Base-by-base conservation (phyloP, 441 rosid species). In the Gossypium schwendimanii region DNA sequence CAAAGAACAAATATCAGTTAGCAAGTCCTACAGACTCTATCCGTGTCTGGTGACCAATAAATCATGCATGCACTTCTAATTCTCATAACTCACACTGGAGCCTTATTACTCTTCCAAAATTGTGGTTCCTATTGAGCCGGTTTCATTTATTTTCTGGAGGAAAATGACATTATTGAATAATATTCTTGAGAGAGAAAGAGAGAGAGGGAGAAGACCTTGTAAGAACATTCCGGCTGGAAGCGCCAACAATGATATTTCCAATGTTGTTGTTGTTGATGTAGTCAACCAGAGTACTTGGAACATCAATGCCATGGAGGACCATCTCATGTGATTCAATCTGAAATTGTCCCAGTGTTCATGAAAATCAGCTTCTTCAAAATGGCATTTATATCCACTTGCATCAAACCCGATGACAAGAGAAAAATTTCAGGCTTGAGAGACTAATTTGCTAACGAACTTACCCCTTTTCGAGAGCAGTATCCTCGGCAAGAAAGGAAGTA, bases 391-490 rank as follows among this genome's bases (percentile, higher is more conserved):
- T 12, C 6, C n/a, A 21, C n/a, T 12, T 55, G 28, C 24, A 11
- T 12, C 55, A 15, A 15, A n/a, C 20, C 55, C 55, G 8, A 24
- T 58, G 39, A 24, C 39, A 5, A 31, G 41, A 59, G 15, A 47
- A 47, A 12, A 12, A 26, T 12, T 55, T 24, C 18, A 58, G 18
- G n/a, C 36, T n/a, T 0, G 52, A 47, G 5, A 47, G 52, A 47
- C 17, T 0, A 24, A 12, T 58, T 14, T 20, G n/a, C 7, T 3
- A 23, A 44, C 17, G n/a, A 80, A 55, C 89, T 86, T 20, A 87
- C 94, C 77, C 93, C 96, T 83, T 86, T 89, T 26, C 94, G 80
- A 33, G 86, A 83, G 39, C 93, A 92, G 68, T 79, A 86, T 73
- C 88, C 98, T 17, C 87, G 76, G 71, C 73, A 89, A 20, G 91